Evolutionary conservation across 208 protist genomes (phyloP).

Genomic region (Leishmania amazonensis): DNA sequence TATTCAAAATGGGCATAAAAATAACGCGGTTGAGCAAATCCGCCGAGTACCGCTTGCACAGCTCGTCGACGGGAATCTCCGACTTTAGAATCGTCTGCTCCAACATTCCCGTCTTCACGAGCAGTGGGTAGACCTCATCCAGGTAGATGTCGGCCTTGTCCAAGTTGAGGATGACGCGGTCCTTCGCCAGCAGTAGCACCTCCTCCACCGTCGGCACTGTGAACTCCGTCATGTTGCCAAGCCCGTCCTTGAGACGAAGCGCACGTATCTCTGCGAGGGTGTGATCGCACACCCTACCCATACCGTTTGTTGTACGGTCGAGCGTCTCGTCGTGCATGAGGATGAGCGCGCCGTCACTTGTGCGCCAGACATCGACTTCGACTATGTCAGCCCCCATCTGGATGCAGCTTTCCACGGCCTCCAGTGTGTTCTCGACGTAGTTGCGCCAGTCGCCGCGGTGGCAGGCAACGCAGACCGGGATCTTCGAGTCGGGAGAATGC

Average conservation of each 20-base stretch:
- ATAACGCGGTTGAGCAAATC: slow-evolving; percentile 51
- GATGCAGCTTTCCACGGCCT: slow-evolving; percentile 67
- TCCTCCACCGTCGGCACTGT: slow-evolving; percentile 62
- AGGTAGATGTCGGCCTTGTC: slow-evolving; percentile 75
- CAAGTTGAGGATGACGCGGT: slow-evolving; percentile 54
- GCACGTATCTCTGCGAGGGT: slow-evolving; percentile 50
- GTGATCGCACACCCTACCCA: slow-evolving; percentile 49
- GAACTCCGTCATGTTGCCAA: slow-evolving; percentile 77
- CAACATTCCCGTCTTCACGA: slow-evolving; percentile 46
- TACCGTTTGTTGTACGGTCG: slow-evolving; percentile 51
- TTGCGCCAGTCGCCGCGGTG: slow-evolving; percentile 78
- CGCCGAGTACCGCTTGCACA: slow-evolving; percentile 41
- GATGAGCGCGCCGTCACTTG: slow-evolving; percentile 55
- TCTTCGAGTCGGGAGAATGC: slow-evolving; percentile 32
- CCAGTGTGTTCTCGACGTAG: slow-evolving; percentile 76
- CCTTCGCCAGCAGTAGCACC: slow-evolving; percentile 41
- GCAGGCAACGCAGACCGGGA: slow-evolving; percentile 56
- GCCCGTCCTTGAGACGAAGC: slow-evolving; percentile 65
- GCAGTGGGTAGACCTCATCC: slow-evolving; percentile 44
- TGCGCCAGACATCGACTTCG: slow-evolving; percentile 71
- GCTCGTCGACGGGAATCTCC: slow-evolving; percentile 40
- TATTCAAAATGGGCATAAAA: slow-evolving; percentile 66
- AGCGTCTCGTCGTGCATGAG: slow-evolving; percentile 77
- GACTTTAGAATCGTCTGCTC: slow-evolving; percentile 69
- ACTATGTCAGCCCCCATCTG: slow-evolving; percentile 71